Base-by-base conservation (phyloP, 1,139 yeast genomes). In the Magnusiomyces ingens region DNA sequence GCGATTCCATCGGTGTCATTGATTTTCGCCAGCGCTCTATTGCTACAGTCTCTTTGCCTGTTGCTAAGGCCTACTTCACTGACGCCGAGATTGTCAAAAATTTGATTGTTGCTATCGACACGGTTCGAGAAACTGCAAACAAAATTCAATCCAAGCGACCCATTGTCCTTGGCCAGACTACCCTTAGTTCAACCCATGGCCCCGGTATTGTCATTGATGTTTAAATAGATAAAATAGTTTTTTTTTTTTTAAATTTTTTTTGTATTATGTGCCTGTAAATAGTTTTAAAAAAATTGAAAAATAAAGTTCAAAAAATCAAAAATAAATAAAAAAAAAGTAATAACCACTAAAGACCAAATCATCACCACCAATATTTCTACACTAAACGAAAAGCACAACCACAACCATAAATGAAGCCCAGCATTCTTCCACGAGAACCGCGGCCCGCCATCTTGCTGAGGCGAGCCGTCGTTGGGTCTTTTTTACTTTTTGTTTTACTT, bases 121-220 rank as follows among this genome's bases (percentile, higher is more conserved):
- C 90, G 13, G 75, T 90, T 53, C 76, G 80, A 62, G 75, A 71
- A n/a, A 75, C 83, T 42, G 77, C 85, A 55, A 72, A 78, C 19
- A 71, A 74, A 4, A 83, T 60, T 40, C 62, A 60, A 48, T 56
- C 65, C 37, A 85, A 83, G 65, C 84, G 79, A 67, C 86, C 89
- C 50, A 82, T 84, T 65, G 67, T 82, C 55, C 65, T 90, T 54
- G 95, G 95, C 35, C 82, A 82, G 61, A 78, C 95, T 13, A 76
- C 78, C 32, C 68, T 90, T 55, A 76, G 84, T 43, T 80, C 90
- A 48, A 85, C 96, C 13, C 79, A 78, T 61, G 94, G 96, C 35
- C 96, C 96, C 1, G 84, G 91, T 26, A 76, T 88, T 53, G 84
- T 85, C 48, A 81, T 90, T 56, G 81, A 85, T 68, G 80, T 81